A percentile compares a stretch with the other conserved stretches of the same genome.
phyloP scores from a whole-genome alignment of 148 eudicot species.

The Persicaria tinctoria region DNA sequence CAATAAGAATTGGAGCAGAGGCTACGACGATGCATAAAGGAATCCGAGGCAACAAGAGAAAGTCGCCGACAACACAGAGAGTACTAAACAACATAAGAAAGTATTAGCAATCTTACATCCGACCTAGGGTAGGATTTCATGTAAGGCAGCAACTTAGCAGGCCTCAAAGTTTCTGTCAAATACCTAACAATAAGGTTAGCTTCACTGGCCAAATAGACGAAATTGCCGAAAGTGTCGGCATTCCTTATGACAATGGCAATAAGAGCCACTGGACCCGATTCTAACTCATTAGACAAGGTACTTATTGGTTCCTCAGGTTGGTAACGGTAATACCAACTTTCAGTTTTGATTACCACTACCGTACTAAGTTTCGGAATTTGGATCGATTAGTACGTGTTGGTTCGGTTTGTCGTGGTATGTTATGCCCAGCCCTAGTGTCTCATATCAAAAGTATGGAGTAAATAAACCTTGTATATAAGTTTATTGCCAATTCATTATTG shows the following conservation, averaged over 20 bases:
- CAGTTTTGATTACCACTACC: no score
- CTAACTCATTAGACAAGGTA: conserved; percentile 17
- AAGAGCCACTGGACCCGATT: conserved; percentile 48
- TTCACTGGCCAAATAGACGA: conserved; percentile 34
- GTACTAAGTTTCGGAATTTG: no score
- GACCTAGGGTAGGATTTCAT: conserved; percentile 55
- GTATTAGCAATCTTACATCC: conserved; percentile 41
- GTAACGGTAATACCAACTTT: no score
- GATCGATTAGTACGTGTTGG: no score
- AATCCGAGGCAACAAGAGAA: neutral
- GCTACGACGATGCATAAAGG: no score
- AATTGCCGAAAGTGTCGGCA: conserved; percentile 53
- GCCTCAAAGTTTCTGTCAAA: conserved; percentile 36
- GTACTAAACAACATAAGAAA: conserved; percentile 18
- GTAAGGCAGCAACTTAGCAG: conserved; percentile 54
- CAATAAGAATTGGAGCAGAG: no score
- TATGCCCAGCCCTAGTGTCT: no score
- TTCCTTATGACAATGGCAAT: conserved; percentile 81
- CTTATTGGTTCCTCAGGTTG: conserved; percentile 14
- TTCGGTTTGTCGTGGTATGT: no score
- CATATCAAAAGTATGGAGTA: no score
- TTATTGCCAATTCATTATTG: no score
- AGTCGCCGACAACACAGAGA: neutral
- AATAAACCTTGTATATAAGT: no score
- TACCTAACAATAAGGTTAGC: conserved; percentile 51